Percentiles rank a stretch among this genome's conserved stretches.
Conservation (phyloP, 2,329 filamentous ascomycete species). For the Amylocarpus encephaloides region DNA sequence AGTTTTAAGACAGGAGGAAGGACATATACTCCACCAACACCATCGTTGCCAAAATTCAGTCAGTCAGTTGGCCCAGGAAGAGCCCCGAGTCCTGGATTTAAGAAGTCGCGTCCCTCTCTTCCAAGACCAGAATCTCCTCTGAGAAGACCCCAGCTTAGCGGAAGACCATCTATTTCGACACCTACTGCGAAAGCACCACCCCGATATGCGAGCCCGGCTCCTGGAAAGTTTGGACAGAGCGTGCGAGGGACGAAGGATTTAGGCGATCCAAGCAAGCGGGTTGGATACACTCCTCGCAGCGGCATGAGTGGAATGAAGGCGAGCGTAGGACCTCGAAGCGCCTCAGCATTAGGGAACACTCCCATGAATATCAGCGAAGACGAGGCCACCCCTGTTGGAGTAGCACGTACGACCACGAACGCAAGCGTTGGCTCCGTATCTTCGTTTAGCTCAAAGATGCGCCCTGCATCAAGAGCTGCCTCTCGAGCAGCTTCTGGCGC, state of each 20-base stretch:
- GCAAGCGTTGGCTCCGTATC: conserved; percentile 49
- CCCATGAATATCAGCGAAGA: conserved; percentile 48
- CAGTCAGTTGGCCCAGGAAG: conserved; percentile 72
- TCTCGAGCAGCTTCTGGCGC: conserved; percentile 34
- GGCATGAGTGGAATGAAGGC: conserved; percentile 43
- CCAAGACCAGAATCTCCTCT: conserved; percentile 82
- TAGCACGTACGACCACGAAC: conserved; percentile 44
- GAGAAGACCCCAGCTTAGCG: conserved; percentile 55
- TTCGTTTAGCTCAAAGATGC: conserved; percentile 47
- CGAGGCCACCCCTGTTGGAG: conserved; percentile 47
- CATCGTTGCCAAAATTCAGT: conserved; percentile 71
- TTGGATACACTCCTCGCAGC: conserved; percentile 38
- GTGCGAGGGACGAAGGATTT: conserved; percentile 47
- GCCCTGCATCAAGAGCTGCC: conserved; percentile 36
- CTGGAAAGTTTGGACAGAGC: conserved; percentile 57
- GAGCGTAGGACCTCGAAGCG: conserved; percentile 51
- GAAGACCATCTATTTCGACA: conserved; percentile 51
- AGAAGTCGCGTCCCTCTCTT: conserved; percentile 69
- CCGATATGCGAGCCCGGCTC: conserved; percentile 57
- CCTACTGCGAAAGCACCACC: conserved; percentile 46
- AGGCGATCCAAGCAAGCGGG: conserved; percentile 55
- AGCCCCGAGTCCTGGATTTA: conserved; percentile 65
- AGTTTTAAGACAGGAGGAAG: conserved; percentile 48
- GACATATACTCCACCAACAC: conserved; percentile 57
- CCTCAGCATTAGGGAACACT: conserved; percentile 49